Base-by-base conservation (phyloP, 2,329 filamentous ascomycete genomes). In the Ascochyta fabae region DNA sequence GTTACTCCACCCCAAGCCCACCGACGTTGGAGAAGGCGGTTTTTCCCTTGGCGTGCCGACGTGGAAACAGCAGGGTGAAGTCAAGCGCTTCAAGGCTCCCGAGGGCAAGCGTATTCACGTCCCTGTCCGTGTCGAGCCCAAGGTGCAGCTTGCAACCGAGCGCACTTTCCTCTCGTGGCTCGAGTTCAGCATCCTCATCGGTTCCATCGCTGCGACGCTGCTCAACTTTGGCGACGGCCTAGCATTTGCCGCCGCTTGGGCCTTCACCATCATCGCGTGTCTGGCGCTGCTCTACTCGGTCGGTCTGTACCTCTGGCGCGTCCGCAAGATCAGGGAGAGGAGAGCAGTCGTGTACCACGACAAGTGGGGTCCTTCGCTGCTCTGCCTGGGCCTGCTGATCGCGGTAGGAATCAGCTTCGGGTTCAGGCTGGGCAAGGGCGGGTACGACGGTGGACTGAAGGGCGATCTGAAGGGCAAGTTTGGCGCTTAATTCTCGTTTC, bases 131-230 rank as follows among this genome's bases (percentile, higher is more conserved):
- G 93, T 99, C 31, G 95, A 99, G 77, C 95, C 95, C 31, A 99
- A 99, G 79, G 95, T 99, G 46, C 96, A 92, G 76, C 96, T 99
- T 73, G 95, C 95, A 22, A 93, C 92, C 0, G 95, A 99, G 77
- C 86, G 95, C 62, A 99, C 95, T 0, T 99, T 97, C 78, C 84
- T 99, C 53, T 91, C 92, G 60, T 99, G 95, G 90, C 89, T 99
- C 68, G 94, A 99, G 77, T 98, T 96, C 78, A 94, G 90, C 45
- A 96, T 98, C 70, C 93, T 97, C 72, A 88, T 99, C 49, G 92
- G 91, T 36, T 71, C 67, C 48, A 78, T 78, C 38, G 75, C 75
- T 5, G 75, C 75, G 27, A 75, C 75, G 1, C 51, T 78, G 27
- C 72, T 78, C 58, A 78, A 78, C 51, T 78, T 78, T 43, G 74